Conservation (phyloP, 495 filamentous ascomycete species). For the Aspergillus bridgeri region DNA sequence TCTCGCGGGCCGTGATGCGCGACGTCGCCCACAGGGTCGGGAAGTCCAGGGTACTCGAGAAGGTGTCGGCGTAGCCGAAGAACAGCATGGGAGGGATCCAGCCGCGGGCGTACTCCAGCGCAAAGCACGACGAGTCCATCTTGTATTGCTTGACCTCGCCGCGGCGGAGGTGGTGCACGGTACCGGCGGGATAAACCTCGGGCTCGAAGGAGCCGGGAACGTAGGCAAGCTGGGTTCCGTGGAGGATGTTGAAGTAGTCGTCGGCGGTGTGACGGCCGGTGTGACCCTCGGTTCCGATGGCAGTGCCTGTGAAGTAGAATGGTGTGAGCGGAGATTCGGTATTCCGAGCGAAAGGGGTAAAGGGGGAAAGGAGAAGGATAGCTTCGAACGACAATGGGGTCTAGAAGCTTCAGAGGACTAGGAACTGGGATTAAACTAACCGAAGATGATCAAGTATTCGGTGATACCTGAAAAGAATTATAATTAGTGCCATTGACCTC, state of each 20-base stretch:
- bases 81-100: constrained; percentile 89
- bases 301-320: constrained; percentile 49
- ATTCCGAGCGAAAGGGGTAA: constrained; percentile 5
- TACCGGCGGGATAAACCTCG: constrained; percentile 71
- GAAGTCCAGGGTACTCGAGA: constrained; percentile 73
- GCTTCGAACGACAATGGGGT: neutral
- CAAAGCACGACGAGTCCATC: constrained; percentile 77
- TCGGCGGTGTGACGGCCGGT: constrained; percentile 82
- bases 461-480: constrained; percentile 48
- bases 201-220: constrained; percentile 65
- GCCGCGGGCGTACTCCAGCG: constrained; percentile 82
- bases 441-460: constrained; percentile 80
- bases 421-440: constrained; percentile 26
- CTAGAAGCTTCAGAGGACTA: neutral
- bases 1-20: constrained; percentile 66
- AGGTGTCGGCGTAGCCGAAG: constrained; percentile 79
- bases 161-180: constrained; percentile 72
- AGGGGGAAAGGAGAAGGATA: constrained; percentile 5
- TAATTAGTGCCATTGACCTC: neutral
- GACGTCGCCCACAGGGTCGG: constrained; percentile 74
- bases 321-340: too few species aligned
- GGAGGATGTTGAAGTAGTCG: constrained; percentile 89
- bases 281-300: constrained; percentile 87
- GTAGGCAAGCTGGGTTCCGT: constrained; percentile 69
- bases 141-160: constrained; percentile 82